These are phyloP conservation scores for Populus hybrid DNA, from an alignment of 441 rosid species.

Conservation along the genomic window DNA sequence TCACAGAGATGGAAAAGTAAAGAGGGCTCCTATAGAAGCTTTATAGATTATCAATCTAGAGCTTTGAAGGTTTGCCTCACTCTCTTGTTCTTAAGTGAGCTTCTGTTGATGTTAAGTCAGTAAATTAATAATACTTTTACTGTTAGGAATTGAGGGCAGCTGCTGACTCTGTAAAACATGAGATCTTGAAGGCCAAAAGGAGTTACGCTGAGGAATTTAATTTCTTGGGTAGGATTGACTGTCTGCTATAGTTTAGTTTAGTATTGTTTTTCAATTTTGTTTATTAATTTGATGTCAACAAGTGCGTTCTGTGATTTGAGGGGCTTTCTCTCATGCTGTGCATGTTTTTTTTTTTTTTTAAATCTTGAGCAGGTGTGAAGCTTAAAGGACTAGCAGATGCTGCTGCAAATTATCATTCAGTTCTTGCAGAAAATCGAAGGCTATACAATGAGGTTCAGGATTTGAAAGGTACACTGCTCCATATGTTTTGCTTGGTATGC, in stretches of 20 bases:
- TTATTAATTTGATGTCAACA: not conserved
- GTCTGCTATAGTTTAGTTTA: not conserved
- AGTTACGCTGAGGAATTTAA: constrained; percentile 25
- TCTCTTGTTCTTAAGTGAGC: not conserved
- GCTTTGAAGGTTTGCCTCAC: constrained; percentile 50
- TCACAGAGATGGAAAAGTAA: constrained; percentile 53
- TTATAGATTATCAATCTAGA: constrained; percentile 47
- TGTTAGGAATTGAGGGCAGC: constrained; percentile 26
- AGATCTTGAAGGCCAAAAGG: constrained; percentile 28
- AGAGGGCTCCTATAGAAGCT: constrained; percentile 40
- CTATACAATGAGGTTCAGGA: constrained; percentile 37
- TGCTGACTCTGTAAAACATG: constrained; percentile 29
- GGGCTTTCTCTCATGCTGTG: not conserved
- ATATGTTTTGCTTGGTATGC: not conserved
- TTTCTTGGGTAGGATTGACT: constrained; percentile 23
- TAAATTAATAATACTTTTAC: not conserved
- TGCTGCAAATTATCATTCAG: constrained; percentile 32
- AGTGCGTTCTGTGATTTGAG: not conserved
- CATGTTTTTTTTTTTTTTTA: not conserved
- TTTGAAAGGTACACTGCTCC: constrained; percentile 26
- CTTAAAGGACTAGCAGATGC: constrained; percentile 32
- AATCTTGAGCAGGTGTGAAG: constrained; percentile 24
- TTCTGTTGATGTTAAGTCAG: not conserved
- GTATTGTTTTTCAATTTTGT: not conserved
- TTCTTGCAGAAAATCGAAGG: constrained; percentile 37